phyloP scores from a whole-genome alignment of 2,329 filamentous ascomycete species.

The Exophiala xenobiotica region DNA sequence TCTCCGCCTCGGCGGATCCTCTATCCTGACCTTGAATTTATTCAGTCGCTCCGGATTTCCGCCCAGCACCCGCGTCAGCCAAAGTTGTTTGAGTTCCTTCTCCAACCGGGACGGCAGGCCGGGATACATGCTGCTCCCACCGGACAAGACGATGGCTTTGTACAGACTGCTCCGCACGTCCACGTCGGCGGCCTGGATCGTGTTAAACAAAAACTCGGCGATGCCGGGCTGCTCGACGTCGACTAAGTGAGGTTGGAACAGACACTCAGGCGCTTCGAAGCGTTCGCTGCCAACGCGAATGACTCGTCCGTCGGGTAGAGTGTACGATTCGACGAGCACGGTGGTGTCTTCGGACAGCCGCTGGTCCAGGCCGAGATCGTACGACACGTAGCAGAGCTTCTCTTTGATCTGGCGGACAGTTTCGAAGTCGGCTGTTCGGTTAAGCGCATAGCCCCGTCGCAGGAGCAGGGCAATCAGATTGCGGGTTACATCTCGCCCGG shows the following conservation, averaged over 20 bases:
- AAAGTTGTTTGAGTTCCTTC: conserved; percentile 98
- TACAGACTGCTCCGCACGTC: conserved; percentile 91
- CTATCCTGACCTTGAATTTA: conserved; percentile 99
- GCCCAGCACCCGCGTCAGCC: conserved; percentile 86
- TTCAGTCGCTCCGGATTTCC: conserved; percentile 89
- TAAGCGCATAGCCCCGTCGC: conserved; percentile 91
- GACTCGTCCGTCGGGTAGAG: conserved; percentile 90
- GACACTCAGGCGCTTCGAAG: conserved; percentile 95
- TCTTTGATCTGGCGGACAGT: conserved; percentile 99
- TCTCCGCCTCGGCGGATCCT: conserved; percentile 89
- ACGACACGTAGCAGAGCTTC: conserved; percentile 99
- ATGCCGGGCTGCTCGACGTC: conserved; percentile 97
- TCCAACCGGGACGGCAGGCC: conserved; percentile 90
- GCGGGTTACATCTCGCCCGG: conserved; percentile 94
- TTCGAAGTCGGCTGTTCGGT: conserved; percentile 98
- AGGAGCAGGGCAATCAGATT: conserved; percentile 94
- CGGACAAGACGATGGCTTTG: conserved; percentile 95
- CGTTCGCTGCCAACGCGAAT: conserved; percentile 95
- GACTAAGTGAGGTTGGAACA: conserved; percentile 97
- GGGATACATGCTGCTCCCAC: conserved; percentile 98
- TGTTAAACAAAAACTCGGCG: conserved; percentile 97
- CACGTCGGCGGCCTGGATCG: conserved; percentile 92
- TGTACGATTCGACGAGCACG: conserved; percentile 95
- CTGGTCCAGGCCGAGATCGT: conserved; percentile 95
- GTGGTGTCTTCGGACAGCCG: conserved; percentile 95